Base-by-base conservation (phyloP, 225 moss, liverwort and hornwort genomes). In the Bryum argenteum region DNA sequence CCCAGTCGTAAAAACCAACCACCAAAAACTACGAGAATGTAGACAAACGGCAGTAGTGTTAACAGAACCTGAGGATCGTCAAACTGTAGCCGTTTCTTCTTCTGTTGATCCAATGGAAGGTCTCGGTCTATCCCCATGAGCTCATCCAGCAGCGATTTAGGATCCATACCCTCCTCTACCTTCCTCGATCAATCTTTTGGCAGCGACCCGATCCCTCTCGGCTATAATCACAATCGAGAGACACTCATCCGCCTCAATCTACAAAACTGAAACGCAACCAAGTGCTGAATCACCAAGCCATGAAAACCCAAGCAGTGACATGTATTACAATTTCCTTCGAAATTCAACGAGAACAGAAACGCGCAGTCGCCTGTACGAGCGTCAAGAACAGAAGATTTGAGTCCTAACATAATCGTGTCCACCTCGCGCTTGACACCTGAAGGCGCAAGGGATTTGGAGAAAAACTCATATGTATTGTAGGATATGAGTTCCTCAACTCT, bases 81-180 rank as follows among this genome's bases (percentile, higher is more conserved):
- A 57, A 88, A 96, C 12, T 91, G 78, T 40, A 93, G 69, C 63
- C 88, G 81, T 21, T 90, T 83, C 81, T 93, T 96, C 80, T 91
- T 93, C 82, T 96, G 93, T 61, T 91, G 96, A 79, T 93, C 88
- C 19, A 93, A 79, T 0, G 96, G 96, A 54, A 96, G 84, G 54
- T 96, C 96, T 50, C 96, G 89, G 57, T 96, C 96, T 75, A 90
- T 96, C 45, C 96, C 96, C 96, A 96, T 96, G 60, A 96, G 85
- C 84, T 96, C 96, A 74, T 96, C 96, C 69, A 96, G 80, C 26
- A 96, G 82, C 9, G 78, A 91, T 79, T 90, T 96, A 18, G 91
- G 91, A 81, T 93, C 93, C 96, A 96, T 93, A 17, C 20, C 11
- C 44, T 40, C 70, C 48, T 22, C 7, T 14, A 17, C 43, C 41